Evolutionary conservation across 805 yeast species (phyloP).

Genomic region (Priceomyces fermenticarens): DNA sequence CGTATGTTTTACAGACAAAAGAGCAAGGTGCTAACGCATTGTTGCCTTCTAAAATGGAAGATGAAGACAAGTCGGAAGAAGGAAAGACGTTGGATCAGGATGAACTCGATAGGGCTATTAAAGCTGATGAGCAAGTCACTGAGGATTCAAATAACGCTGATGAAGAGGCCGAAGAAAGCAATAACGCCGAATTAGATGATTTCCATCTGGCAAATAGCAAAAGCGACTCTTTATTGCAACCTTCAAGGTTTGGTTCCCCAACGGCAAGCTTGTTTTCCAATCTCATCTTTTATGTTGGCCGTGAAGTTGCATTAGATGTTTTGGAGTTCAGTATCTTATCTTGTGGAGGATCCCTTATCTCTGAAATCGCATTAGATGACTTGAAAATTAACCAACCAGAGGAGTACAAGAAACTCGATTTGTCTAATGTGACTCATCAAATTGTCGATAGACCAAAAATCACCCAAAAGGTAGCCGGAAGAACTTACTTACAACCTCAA

Average conservation of each 20-base stretch:
- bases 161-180: slow-evolving; percentile 14
- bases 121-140: slow-evolving; percentile 36
- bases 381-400: slow-evolving; percentile 47
- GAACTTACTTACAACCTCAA: slow-evolving; percentile 96
- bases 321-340: slow-evolving; percentile 84
- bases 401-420: slow-evolving; percentile 49
- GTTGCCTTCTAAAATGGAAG: slow-evolving; percentile 29
- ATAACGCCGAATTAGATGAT: slow-evolving; percentile 53
- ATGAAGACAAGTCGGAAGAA: slow-evolving; percentile 16
- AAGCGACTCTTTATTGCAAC: slow-evolving; percentile 71
- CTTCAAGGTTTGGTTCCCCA: slow-evolving; percentile 48
- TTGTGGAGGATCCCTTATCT: slow-evolving; percentile 79
- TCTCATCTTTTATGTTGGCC: slow-evolving; percentile 82
- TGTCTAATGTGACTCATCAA: slow-evolving; percentile 82
- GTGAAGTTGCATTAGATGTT: slow-evolving; percentile 93
- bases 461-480: slow-evolving; percentile 73
- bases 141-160: slow-evolving; percentile 13
- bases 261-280: slow-evolving; percentile 65
- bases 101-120: slow-evolving; percentile 50
- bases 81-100: slow-evolving; percentile 36
- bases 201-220: slow-evolving; percentile 64
- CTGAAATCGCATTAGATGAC: slow-evolving; percentile 87
- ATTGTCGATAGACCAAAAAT: slow-evolving; percentile 90
- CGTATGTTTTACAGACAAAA: slow-evolving; percentile 69
- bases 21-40: slow-evolving; percentile 33